A percentile compares a stretch with the other conserved stretches of the same genome.
These are phyloP conservation scores for sorghum (Sorghum bicolor) DNA, from an alignment of 176 grass and related monocot species.

Conservation along the genomic window Sorghum_bicolor_NCBIv3 NC_012877.2:12294501-12295000, in stretches of 20 bases:
- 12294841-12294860: neutral
- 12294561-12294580: neutral
- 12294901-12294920: neutral
- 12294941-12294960: neutral
- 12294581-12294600: neutral
- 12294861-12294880: neutral
- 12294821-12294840: neutral
- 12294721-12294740: neutral
- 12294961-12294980: neutral
- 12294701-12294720: neutral
- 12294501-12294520: constrained; percentile 7
- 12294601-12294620: neutral
- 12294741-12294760: neutral
- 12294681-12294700: neutral
- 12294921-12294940: neutral
- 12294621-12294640: constrained; percentile 2
- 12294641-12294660: neutral
- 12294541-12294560: neutral
- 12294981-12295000: neutral
- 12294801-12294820: neutral
- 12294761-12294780: neutral
- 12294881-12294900: neutral
- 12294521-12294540: neutral
- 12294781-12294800: neutral
- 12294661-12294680: neutral